Base-by-base conservation (phyloP, 2,329 filamentous ascomycete genomes). In the Aspergillus quadricinctus region DNA sequence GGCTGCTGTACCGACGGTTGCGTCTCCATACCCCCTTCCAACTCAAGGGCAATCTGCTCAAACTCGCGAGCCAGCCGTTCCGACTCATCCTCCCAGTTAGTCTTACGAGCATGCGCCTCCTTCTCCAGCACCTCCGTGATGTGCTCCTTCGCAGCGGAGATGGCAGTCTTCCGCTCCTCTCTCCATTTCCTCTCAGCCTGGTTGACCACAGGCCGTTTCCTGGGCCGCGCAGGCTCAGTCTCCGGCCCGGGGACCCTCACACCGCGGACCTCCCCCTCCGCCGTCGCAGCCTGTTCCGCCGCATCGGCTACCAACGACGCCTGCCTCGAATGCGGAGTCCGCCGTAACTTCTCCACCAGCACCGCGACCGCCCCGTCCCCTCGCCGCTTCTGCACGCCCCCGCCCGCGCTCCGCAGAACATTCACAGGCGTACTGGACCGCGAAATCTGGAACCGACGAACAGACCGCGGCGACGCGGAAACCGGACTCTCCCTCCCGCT, bases 31-130 rank as follows among this genome's bases (percentile, higher is more conserved):
- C 56, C 50, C 4, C 63, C 62, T 49, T 77, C 73, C 4, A 78
- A 64, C 54, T 78, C 74, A 50, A 77, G 64, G 43, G 76, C 75
- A 52, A 78, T 67, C 49, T 73, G 69, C 49, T 76, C 72, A 25
- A 79, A 67, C 50, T 78, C 74, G 41, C 66, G 58, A 1, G 74
- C 77, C 23, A 79, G 64, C 35, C 70, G 69, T 50, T 77, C 74
- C 11, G 75, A 76, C 29, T 76, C 71, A 55, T 75, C 66, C 50
- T 78, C 72, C 71, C 74, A 75, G 23, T 68, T 75, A 54, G 63
- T 72, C 27, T 75, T 69, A 43, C 72, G 65, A 28, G 70, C 66
- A 54, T 66, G 61, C 1, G 73, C 71, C 21, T 71, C 72, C 35
- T 72, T 70, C 35, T 75, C 75, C 50, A 74, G 60, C 8, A 66